Base-by-base conservation (phyloP, 345 rosid genomes). In the Eutrema japonicum region DNA sequence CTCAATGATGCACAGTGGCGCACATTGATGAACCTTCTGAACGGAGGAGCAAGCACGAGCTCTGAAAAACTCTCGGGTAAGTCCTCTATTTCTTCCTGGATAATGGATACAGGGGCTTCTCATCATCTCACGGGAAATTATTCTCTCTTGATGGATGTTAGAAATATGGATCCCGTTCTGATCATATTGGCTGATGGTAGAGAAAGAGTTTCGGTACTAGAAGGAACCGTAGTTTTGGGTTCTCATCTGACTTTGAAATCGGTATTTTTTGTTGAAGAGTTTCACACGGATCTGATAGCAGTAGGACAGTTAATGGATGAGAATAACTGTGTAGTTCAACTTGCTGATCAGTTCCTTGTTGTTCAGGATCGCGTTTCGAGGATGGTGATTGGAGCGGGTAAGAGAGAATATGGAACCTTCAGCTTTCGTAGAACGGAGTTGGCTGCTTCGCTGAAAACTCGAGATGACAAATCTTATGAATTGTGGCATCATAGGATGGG, bases 1-100 rank as follows among this genome's bases (percentile, higher is more conserved):
- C 0, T 63, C 0, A 32, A 1, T 9, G 54, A 45, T 1, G 0
- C 0, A 2, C 41, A 46, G 2, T 64, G 42, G 54, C 22, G 1
- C 0, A 11, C 0, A 0, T 62, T 7, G 10, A 26, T 41, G 9
- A 1, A 1, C 0, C 5, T 37, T 0, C 2, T 14, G 0, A 35
- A 56, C 8, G 27, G 7, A 0, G 62, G 62, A 0, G 41, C 7
- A 8, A 54, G 6, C 1, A 0, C 40, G 1, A 9, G 11, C 43
- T n/a, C n/a, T n/a, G n/a, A n/a, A n/a, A n/a, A n/a, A n/a, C n/a
- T n/a, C n/a, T n/a, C n/a, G n/a, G n/a, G n/a, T n/a, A n/a, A n/a
- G n/a, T n/a, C n/a, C n/a, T n/a, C n/a, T n/a, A n/a, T n/a, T n/a
- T n/a, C n/a, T n/a, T n/a, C n/a, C n/a, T n/a, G n/a, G n/a, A n/a